These are phyloP conservation scores for Panicum miliaceum DNA, from an alignment of 176 grass and related monocot genomes.

Conservation along the genomic window DNA sequence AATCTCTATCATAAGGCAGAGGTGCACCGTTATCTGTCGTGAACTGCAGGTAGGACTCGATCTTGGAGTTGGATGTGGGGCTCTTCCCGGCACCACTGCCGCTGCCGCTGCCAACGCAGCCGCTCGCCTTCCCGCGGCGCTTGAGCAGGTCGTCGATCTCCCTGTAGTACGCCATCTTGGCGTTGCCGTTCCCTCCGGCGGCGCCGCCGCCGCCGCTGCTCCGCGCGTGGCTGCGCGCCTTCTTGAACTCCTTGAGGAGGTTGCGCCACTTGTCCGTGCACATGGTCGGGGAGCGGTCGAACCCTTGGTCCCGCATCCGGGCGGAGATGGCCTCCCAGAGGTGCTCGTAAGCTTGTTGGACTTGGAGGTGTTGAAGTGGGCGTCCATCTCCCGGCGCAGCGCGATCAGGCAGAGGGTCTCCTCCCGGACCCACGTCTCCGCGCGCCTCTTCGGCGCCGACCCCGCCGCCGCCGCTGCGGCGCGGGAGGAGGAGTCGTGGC, in stretches of 20 bases:
- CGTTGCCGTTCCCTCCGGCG: slow-evolving; percentile 61
- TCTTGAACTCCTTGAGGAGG: slow-evolving; percentile 98
- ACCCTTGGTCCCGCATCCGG: slow-evolving; percentile 92
- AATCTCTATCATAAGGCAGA: not conserved
- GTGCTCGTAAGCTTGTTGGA: slow-evolving; percentile 99
- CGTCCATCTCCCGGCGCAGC: slow-evolving; percentile 80
- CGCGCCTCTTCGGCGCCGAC: slow-evolving; percentile 84
- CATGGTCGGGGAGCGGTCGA: slow-evolving; percentile 95
- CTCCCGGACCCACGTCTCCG: slow-evolving; percentile 95
- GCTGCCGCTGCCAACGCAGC: not conserved
- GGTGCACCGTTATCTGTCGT: slow-evolving; percentile 65
- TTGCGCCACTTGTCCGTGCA: slow-evolving; percentile 99
- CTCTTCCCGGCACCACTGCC: slow-evolving; percentile 37
- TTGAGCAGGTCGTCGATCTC: slow-evolving; percentile 97
- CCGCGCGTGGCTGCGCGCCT: slow-evolving; percentile 82
- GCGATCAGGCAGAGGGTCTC: slow-evolving; percentile 87
- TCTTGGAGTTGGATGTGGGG: slow-evolving; percentile 70
- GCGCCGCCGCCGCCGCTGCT: slow-evolving; percentile 50
- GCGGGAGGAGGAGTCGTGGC: slow-evolving; percentile 58
- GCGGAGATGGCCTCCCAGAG: slow-evolving; percentile 96
- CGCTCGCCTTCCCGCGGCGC: slow-evolving; percentile 57
- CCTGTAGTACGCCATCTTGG: slow-evolving; percentile 95
- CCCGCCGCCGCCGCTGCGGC: slow-evolving; percentile 38
- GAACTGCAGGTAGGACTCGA: slow-evolving; percentile 89
- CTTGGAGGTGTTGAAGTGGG: slow-evolving; percentile 93